Conservation (phyloP, 2,329 filamentous ascomycete genomes). For the Fusarium tupiense region DNA sequence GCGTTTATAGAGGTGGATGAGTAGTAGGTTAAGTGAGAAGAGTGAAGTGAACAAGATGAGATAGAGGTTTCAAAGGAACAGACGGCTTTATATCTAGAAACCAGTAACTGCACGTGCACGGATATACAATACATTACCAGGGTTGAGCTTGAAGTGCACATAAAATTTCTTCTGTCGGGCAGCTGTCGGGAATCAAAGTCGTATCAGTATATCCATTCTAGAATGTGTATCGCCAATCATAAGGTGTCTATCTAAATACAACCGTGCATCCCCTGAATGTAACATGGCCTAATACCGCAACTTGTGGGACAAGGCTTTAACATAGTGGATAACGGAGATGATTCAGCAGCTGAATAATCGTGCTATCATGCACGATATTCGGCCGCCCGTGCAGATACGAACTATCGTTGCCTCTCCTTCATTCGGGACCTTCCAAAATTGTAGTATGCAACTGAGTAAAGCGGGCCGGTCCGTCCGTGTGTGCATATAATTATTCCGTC, state of each 20-base stretch:
- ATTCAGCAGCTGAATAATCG: neutral
- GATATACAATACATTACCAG: neutral
- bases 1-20: rapidly evolving
- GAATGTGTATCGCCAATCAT: neutral
- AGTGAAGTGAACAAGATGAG: neutral
- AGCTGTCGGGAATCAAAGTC: neutral
- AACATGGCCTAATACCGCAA: neutral
- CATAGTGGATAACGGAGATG: neutral
- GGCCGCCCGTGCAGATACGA: neutral
- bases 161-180: neutral
- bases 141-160: neutral
- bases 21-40: rapidly evolving
- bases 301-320: neutral
- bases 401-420: rapidly evolving
- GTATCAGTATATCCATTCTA: neutral
- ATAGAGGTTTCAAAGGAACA: rapidly evolving
- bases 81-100: neutral
- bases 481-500: neutral
- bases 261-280: neutral
- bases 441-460: neutral
- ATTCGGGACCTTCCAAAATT: neutral
- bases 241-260: no score
- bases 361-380: neutral
- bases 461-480: neutral
- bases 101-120: rapidly evolving